Base-by-base conservation (phyloP, 2,329 filamentous ascomycete species). In the Diaporthe sp. region DNA sequence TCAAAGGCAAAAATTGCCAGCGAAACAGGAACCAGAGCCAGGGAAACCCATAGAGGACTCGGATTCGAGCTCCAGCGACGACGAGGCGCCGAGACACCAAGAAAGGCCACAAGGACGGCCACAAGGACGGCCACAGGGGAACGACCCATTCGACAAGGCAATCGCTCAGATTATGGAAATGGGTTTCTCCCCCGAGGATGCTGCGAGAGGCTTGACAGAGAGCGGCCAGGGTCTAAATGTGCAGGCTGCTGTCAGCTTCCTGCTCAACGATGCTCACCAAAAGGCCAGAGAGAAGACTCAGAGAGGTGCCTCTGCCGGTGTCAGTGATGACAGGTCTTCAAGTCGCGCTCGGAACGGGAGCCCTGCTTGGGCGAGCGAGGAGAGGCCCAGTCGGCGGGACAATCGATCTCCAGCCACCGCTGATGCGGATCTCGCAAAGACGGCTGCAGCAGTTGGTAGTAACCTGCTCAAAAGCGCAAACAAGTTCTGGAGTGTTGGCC, bases 401-500 rank as follows among this genome's bases (percentile, higher is more conserved):
- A 90, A 86, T 75, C 85, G 86, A 75, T 91, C 92, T 1, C 90
- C 90, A 5, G 88, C 87, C 13, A 85, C 85, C 58, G 86, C 83
- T 10, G 94, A 95, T 2, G 92, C 88, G 72, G 96, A 98, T 79
- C 88, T 98, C 74, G 88, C 94, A 22, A 95, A 96, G 81, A 90
- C 93, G 58, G 96, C 96, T 3, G 92, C 95, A 8, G 94, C 96
- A 46, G 89, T 98, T 81, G 94, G 97, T 0, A 95, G 87, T 59
- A 97, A 90, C 77, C 85, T 99, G 17, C 92, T 98, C 83, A 99
- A 99, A 83, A 97, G 96, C 3, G 97, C 97, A 2, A 98, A 97
- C 79, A 96, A 95, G 0, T 86, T 98, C 0, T 99, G 97, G 97
- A 99, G 98, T 82, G 94, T 94, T 4, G 93, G 96, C 0, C 95